Percentiles rank a stretch among this genome's conserved stretches.
Evolutionary conservation across 306 rosid genomes (phyloP).

Genomic region (Chamaecrista fasciculata): DNA sequence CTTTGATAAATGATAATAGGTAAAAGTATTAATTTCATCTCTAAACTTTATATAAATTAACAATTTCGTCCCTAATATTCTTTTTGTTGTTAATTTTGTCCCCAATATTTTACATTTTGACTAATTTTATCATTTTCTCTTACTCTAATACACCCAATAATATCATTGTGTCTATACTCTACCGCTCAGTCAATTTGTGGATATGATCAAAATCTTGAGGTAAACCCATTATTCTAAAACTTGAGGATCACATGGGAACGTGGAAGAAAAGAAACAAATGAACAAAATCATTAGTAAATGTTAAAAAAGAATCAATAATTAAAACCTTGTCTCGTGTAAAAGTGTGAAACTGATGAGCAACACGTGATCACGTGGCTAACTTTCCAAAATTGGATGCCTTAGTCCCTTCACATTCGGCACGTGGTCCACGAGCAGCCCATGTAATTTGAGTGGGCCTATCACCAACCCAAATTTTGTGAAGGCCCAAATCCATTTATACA

Average conservation of each 20-base stretch:
- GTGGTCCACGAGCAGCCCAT: background rate
- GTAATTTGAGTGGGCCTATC: background rate
- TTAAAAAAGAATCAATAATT: background rate
- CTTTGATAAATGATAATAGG: too few species aligned
- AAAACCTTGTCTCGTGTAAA: background rate
- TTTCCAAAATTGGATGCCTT: background rate
- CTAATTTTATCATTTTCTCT: too few species aligned
- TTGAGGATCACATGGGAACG: background rate
- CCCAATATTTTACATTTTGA: too few species aligned
- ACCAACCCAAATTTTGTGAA: background rate
- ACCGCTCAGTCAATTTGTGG: too few species aligned
- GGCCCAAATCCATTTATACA: background rate
- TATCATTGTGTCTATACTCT: too few species aligned
- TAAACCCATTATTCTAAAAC: background rate
- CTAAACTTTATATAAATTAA: too few species aligned
- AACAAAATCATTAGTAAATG: background rate
- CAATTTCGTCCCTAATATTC: too few species aligned
- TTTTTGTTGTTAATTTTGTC: too few species aligned
- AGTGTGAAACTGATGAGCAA: slow-evolving; percentile 23
- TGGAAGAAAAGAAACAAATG: background rate
- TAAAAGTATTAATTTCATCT: too few species aligned
- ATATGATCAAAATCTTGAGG: background rate
- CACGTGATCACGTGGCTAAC: slow-evolving; percentile 48
- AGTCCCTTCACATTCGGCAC: background rate
- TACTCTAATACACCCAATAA: too few species aligned